Evolutionary conservation across 2,329 filamentous ascomycete species (phyloP), one percentile per base, ranked within the genome.

Genomic region (Setomelanomma holmii): DNA sequence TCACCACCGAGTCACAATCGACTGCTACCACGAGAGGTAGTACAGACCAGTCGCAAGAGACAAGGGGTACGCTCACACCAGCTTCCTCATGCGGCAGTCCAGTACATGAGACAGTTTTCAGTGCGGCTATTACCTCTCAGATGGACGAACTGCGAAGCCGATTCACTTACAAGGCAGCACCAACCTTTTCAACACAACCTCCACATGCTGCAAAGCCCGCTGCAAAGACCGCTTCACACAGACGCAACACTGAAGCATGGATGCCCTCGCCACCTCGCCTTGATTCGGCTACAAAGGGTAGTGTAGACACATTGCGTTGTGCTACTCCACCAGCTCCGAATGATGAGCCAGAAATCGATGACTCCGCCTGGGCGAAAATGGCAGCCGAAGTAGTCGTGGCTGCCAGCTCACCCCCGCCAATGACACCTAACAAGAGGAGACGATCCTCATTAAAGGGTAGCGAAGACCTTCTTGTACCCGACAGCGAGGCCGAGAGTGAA

Each of bases 401-500:
- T 33, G 63, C 68, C 6, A 71, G 67, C 27, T 64, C 53, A 34
- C 69, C 58, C 40, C 67, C 50, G 30, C 56, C 57, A 16, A 54
- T 64, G 8, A 58, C 66, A 10, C 56, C 66, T 22, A 44, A 51
- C 5, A 63, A 60, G 14, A 56, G 63, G 22, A 53, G 61, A 33
- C 51, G 58, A 22, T 61, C 61, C 12, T 58, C 63, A 1, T 41
- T 72, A 6, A 74, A 75, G 52, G 79, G 79, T 11, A 81, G 79
- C 53, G 79, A 81, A 55, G 79, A 81, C 43, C 51, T 80, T 16
- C 60, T 81, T 12, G 70, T 80, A 0, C 78, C 77, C 0, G 74
- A 79, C 38, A 81, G 79, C 58, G 75, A 76, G 30, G 72, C 64
- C 14, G 74, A 75, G 34, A 71, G 68, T 21, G 69, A 74, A 1